These are phyloP conservation scores for Lizanozyma gosingica DNA, from an alignment of 1,139 yeast genomes.

Conservation along the genomic window DNA sequence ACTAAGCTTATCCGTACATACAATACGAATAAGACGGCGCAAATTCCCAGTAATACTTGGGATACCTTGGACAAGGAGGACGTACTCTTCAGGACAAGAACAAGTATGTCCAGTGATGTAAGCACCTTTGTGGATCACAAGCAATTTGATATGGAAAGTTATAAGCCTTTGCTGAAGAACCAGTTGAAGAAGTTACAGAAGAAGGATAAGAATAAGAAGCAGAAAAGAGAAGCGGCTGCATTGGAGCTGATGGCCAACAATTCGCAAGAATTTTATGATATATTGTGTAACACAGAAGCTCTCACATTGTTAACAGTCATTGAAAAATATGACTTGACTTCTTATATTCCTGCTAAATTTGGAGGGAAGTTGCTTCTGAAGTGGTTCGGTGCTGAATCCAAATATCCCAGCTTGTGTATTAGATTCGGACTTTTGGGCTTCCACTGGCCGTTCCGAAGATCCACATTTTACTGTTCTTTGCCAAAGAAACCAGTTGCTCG, in stretches of 20 bases:
- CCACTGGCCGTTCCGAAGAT: constrained; percentile 40
- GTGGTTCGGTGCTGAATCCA: constrained; percentile 22
- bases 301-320: constrained; percentile 26
- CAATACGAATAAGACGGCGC: background rate
- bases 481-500: constrained; percentile 33
- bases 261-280: constrained; percentile 16
- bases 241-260: background rate
- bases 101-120: background rate
- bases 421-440: constrained; percentile 33
- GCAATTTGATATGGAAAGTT: background rate
- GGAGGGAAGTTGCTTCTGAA: constrained; percentile 15
- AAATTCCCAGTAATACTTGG: background rate
- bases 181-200: background rate
- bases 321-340: constrained; percentile 28
- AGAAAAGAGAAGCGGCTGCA: background rate
- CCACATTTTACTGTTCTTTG: constrained; percentile 28
- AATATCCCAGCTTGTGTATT: constrained; percentile 21
- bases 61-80: background rate
- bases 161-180: background rate
- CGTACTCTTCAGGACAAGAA: background rate
- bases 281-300: constrained; percentile 33
- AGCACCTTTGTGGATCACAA: background rate
- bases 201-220: background rate
- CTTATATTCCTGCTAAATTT: constrained; percentile 19
- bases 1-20: background rate